A percentile compares a stretch with the other conserved stretches of the same genome.
phyloP scores from a whole-genome alignment of 345 rosid species.

The Physaria fendleri region DNA sequence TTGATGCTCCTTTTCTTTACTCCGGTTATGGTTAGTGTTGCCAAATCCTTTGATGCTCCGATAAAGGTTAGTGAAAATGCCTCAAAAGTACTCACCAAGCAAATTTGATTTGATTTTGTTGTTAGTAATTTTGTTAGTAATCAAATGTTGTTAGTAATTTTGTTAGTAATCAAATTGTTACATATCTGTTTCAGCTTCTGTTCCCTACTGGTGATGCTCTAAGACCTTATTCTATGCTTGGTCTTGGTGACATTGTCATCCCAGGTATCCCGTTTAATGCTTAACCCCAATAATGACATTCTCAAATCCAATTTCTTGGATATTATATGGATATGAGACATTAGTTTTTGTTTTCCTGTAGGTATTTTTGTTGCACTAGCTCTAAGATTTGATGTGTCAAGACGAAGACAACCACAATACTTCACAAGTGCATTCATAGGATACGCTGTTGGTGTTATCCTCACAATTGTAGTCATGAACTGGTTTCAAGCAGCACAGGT shows the following conservation, averaged over 20 bases:
- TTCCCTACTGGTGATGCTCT: slow-evolving; percentile 76
- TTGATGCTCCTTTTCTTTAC: slow-evolving; percentile 99
- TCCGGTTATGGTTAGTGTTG: slow-evolving; percentile 98
- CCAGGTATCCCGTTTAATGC: slow-evolving; percentile 54
- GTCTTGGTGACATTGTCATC: slow-evolving; percentile 98
- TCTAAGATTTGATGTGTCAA: slow-evolving; percentile 85
- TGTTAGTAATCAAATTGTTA: neutral
- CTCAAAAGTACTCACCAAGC: neutral
- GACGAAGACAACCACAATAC: slow-evolving; percentile 78
- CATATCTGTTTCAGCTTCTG: slow-evolving; percentile 57
- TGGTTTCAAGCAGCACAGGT: slow-evolving; percentile 99
- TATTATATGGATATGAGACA: neutral
- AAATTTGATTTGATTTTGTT: neutral
- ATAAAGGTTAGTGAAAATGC: slow-evolving; percentile 66
- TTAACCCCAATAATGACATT: neutral
- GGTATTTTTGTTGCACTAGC: slow-evolving; percentile 99
- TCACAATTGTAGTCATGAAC: slow-evolving; percentile 93
- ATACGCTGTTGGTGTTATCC: slow-evolving; percentile 64
- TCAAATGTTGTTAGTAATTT: too few species aligned
- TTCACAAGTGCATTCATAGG: slow-evolving; percentile 95
- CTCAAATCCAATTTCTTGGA: neutral
- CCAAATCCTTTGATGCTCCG: slow-evolving; percentile 98
- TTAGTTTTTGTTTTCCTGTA: slow-evolving; percentile 19
- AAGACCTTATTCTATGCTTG: slow-evolving; percentile 97
- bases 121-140: neutral